Base-by-base conservation (phyloP, 2,329 filamentous ascomycete species). In the Fusarium pseudocircinatum region DNA sequence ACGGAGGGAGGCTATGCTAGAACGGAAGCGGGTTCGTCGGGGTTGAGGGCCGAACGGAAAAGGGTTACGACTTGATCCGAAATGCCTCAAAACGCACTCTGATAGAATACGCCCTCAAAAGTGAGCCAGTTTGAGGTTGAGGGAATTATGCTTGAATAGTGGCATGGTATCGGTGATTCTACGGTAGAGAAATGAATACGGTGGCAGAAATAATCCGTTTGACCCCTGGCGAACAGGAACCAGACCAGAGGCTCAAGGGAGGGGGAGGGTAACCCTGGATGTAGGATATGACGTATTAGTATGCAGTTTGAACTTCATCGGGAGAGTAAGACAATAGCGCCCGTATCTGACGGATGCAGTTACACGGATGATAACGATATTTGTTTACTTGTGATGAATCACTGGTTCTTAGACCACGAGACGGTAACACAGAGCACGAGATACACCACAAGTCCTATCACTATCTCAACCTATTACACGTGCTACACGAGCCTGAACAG, bases 141-240 rank as follows among this genome's bases (percentile, higher is more conserved):
- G 63, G 63, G 63, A 67, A 67, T 67, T 65, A 58, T 66, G 24
- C 40, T 46, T 36, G 43, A 34, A 60, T 61, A 28, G 50, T 54
- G 64, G 44, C 32, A 57, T 39, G 59, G 62, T 67, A 18, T 68
- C 72, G 70, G 72, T 70, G 71, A 58, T 75, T 73, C 60, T 66
- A 30, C 69, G 69, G 63, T 63, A 24, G 8, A 36, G 26, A n/a
- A 20, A 39, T 32, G 49, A 62, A 63, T 60, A 73, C 70, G 70
- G 70, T 73, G 62, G 49, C 32, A 62, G 40, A 57, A 65, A 53
- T 34, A 36, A 46, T 58, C 70, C 61, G 66, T 67, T 74, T 73
- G 47, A 28, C 50, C 61, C 70, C 67, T 68, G 58, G 52, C 28
- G 44, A 46, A 58, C 37, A 32, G 36, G 56, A 53, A 54, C 52